Percentiles rank a stretch among this genome's conserved stretches.
Evolutionary conservation across 2,329 filamentous ascomycete species (phyloP).

Genomic region (Nigrospora osmanthi): DNA sequence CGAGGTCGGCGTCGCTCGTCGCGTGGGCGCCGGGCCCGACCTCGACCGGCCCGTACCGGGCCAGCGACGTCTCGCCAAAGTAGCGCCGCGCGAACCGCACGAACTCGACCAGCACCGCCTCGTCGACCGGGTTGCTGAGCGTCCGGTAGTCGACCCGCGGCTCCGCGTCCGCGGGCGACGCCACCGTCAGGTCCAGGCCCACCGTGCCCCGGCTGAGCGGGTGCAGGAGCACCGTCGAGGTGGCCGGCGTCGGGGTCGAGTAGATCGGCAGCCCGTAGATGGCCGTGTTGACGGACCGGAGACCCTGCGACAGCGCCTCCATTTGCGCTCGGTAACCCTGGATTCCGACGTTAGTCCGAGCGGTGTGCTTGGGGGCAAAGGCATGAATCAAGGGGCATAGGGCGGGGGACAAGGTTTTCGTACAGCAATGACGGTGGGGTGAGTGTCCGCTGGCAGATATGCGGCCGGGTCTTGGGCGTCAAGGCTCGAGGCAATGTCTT

Average conservation of each 20-base stretch:
- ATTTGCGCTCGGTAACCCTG: slow-evolving; percentile 2
- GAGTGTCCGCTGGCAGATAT: slow-evolving; percentile 22
- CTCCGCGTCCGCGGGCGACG: background rate
- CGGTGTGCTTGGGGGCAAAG: slow-evolving; percentile 11
- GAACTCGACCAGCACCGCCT: background rate
- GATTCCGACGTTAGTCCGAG: background rate
- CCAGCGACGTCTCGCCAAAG: background rate
- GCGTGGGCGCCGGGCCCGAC: slow-evolving; percentile 10
- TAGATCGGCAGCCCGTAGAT: slow-evolving; percentile 20
- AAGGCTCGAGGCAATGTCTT: slow-evolving; percentile 16
- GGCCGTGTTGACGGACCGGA: slow-evolving; percentile 11
- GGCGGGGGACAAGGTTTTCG: slow-evolving; percentile 17
- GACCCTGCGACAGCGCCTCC: slow-evolving; percentile 7
- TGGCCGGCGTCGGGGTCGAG: slow-evolving; percentile 14
- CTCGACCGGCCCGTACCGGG: slow-evolving; percentile 1
- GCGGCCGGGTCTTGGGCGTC: slow-evolving; percentile 21
- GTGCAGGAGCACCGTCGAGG: slow-evolving; percentile 12
- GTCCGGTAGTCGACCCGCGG: background rate
- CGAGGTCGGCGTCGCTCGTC: slow-evolving; percentile 18
- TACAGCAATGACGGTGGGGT: slow-evolving; percentile 28
- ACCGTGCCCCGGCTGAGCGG: background rate
- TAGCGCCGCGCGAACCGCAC: background rate
- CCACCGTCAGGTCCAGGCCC: background rate
- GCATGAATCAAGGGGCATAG: slow-evolving; percentile 19
- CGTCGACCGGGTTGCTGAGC: background rate